Conservation (phyloP, 805 yeast genomes). For the Nakazawaea ambrosiae region DNA sequence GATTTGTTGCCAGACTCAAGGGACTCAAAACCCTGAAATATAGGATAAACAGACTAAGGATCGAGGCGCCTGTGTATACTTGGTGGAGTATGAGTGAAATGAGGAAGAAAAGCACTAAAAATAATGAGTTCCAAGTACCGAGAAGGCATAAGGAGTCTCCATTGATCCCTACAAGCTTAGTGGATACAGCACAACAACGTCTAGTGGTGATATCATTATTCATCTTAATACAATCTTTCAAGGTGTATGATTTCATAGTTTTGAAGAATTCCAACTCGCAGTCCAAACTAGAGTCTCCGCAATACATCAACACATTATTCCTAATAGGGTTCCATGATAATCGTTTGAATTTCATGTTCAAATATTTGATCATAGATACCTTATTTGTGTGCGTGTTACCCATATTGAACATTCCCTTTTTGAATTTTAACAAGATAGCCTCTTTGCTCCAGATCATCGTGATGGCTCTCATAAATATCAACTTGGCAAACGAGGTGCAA, state of each 20-base stretch:
- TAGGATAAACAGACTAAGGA: too few species aligned
- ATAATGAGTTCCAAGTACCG: too few species aligned
- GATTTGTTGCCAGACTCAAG: too few species aligned
- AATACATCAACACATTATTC: conserved; percentile 3
- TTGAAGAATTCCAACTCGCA: conserved; percentile 38
- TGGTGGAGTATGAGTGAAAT: too few species aligned
- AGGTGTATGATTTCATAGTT: conserved; percentile 62
- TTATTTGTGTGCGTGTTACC: conserved; percentile 66
- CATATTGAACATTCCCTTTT: conserved; percentile 65
- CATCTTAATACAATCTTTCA: conserved; percentile 77
- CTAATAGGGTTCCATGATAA: conserved; percentile 33
- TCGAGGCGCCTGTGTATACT: too few species aligned
- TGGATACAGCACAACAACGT: conserved; percentile 77
- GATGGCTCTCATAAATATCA: conserved; percentile 43
- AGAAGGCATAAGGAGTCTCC: conserved; percentile 21
- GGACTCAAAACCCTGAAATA: too few species aligned
- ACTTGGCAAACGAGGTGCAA: conserved; percentile 44
- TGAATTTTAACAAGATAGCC: conserved; percentile 54
- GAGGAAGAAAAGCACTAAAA: too few species aligned
- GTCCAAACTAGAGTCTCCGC: conserved; percentile 17
- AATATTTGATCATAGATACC: conserved; percentile 71
- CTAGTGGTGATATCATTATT: conserved; percentile 59
- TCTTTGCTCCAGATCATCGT: conserved; percentile 41
- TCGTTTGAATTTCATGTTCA: conserved; percentile 54
- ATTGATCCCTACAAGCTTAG: conserved; percentile 54